Percentiles rank a stretch among this genome's conserved stretches.
phyloP scores from a whole-genome alignment of 1,139 yeast genomes.

The Sugiyamaella grinbergsii region DNA sequence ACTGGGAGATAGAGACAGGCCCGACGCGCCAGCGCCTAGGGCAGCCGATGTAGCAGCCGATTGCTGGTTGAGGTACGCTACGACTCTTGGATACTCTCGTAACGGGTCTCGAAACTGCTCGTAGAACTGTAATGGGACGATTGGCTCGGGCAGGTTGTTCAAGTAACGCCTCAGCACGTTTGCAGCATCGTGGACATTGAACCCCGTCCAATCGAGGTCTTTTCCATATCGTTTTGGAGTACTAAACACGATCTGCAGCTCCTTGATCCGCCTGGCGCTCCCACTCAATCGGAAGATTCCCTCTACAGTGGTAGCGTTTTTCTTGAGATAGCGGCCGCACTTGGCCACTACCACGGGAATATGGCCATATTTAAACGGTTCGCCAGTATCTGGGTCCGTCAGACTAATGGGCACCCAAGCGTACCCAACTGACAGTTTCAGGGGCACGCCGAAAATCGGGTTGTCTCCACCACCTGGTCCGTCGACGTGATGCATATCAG shows the following conservation, averaged over 20 bases:
- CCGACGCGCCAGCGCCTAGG: constrained; percentile 15
- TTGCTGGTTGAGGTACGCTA: constrained; percentile 56
- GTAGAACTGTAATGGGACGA: constrained; percentile 77
- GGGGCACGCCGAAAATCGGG: constrained; percentile 83
- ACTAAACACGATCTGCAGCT: constrained; percentile 79
- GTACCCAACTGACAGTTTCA: constrained; percentile 66
- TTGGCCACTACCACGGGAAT: constrained; percentile 93
- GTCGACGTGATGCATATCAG: constrained; percentile 22
- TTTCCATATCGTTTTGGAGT: constrained; percentile 89
- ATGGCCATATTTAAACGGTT: constrained; percentile 69
- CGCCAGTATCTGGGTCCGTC: constrained; percentile 48
- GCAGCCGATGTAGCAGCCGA: constrained; percentile 20
- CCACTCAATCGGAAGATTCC: constrained; percentile 96
- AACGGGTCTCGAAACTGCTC: constrained; percentile 81
- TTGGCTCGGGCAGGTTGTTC: constrained; percentile 88
- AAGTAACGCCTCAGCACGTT: constrained; percentile 81
- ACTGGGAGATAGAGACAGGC: constrained; percentile 12
- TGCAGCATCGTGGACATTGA: constrained; percentile 97
- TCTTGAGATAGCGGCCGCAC: constrained; percentile 84
- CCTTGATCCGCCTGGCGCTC: constrained; percentile 82
- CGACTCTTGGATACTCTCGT: constrained; percentile 58
- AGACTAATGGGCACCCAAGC: constrained; percentile 78
- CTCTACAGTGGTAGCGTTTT: constrained; percentile 63
- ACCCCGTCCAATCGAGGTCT: constrained; percentile 86
- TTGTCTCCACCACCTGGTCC: constrained; percentile 37